A percentile compares a stretch with the other conserved stretches of the same genome.
Evolutionary conservation across 164 flowering plant species (phyloP).

Genomic region (Kingdonia uniflora): DNA sequence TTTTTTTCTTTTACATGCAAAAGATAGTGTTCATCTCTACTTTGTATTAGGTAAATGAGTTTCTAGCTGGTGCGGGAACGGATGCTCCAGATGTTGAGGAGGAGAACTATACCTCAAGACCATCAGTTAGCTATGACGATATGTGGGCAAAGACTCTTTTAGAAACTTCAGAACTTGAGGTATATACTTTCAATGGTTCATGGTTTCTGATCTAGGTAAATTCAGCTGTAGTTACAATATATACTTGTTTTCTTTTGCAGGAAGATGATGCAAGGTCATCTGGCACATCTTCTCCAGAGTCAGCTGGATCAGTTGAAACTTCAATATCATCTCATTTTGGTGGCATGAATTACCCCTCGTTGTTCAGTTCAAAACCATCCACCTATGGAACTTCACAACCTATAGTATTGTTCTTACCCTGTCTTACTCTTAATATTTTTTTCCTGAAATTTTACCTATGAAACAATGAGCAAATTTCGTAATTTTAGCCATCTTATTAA

Average conservation of each 20-base stretch:
- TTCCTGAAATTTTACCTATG: no score
- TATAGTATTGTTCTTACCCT: slow-evolving; percentile 28
- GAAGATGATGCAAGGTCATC: slow-evolving; percentile 93
- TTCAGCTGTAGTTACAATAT: neutral
- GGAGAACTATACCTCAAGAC: slow-evolving; percentile 66
- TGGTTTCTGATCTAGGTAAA: neutral
- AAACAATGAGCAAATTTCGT: no score
- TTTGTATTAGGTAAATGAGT: slow-evolving; percentile 73
- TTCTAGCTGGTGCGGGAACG: slow-evolving; percentile 95
- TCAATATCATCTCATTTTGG: slow-evolving; percentile 99
- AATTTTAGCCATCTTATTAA: no score
- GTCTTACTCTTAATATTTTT: no score
- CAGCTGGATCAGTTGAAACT: slow-evolving; percentile 91
- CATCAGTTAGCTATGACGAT: slow-evolving; percentile 93
- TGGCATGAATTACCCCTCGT: slow-evolving; percentile 91
- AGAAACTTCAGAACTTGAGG: slow-evolving; percentile 81
- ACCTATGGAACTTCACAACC: slow-evolving; percentile 46
- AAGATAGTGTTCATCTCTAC: neutral
- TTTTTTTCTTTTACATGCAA: neutral
- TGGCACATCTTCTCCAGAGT: slow-evolving; percentile 92
- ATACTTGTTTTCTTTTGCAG: slow-evolving; percentile 26
- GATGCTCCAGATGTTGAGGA: slow-evolving; percentile 99
- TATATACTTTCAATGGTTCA: slow-evolving; percentile 13
- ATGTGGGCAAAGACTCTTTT: slow-evolving; percentile 98
- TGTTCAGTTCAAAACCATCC: slow-evolving; percentile 83